Conservation (phyloP, 257 asterid genomes). For the Gentiana macrophylla region DNA sequence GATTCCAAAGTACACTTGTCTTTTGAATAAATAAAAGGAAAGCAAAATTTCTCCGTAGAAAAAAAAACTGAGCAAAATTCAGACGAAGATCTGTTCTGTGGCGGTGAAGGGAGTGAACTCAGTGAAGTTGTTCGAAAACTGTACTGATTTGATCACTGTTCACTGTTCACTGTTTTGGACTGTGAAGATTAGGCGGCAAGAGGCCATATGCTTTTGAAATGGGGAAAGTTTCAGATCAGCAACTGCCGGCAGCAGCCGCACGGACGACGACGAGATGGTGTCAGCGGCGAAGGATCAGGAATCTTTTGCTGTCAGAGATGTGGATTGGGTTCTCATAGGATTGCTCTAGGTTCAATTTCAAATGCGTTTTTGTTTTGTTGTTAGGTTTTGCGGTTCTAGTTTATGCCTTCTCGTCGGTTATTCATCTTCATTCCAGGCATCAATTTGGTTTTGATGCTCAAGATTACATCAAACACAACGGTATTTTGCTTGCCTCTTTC, state of each 20-base stretch:
- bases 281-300: conserved; percentile 27
- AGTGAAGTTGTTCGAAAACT: no score
- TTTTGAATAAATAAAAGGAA: conserved; percentile 24
- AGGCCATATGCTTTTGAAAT: conserved; percentile 70
- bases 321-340: conserved; percentile 22
- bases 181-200: not conserved
- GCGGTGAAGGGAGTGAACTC: no score
- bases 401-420: conserved; percentile 41
- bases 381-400: conserved; percentile 41
- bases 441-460: conserved; percentile 48
- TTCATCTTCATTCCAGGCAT: conserved; percentile 32
- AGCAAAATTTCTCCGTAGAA: conserved; percentile 13
- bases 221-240: conserved; percentile 56
- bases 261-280: conserved; percentile 10
- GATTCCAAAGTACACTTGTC: conserved; percentile 22
- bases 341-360: conserved; percentile 29
- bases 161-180: not conserved
- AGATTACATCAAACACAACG: conserved; percentile 37
- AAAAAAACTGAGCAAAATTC: not conserved
- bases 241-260: conserved; percentile 53
- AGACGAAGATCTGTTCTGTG: no score
- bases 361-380: conserved; percentile 49
- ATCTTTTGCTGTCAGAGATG: conserved; percentile 37
- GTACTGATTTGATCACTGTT: no score
- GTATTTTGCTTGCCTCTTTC: conserved; percentile 17